Percentiles rank a stretch among this genome's conserved stretches.
Evolutionary conservation across 2,329 filamentous ascomycete species (phyloP).

Genomic region (Fusarium sarcochroum): DNA sequence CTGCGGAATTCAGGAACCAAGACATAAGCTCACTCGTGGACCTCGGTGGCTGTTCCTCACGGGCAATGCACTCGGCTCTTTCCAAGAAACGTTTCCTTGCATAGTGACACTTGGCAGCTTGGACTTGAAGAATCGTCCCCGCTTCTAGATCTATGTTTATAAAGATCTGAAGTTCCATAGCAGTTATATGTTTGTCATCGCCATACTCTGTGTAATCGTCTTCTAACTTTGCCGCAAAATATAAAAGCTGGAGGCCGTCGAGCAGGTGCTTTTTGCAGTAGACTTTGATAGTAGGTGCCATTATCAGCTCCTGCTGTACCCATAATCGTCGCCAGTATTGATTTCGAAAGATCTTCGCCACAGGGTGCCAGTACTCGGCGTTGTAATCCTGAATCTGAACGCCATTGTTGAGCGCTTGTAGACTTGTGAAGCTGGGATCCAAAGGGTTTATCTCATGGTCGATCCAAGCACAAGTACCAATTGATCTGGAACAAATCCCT

Average conservation of each 20-base stretch:
- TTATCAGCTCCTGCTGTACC: constrained; percentile 11
- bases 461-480: constrained; percentile 9
- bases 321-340: constrained; percentile 16
- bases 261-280: constrained; percentile 4
- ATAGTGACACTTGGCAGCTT: not conserved
- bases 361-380: constrained; percentile 12
- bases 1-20: not conserved
- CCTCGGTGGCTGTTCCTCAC: not conserved
- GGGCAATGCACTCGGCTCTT: not conserved
- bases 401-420: constrained; percentile 1
- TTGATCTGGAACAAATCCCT: constrained; percentile 6
- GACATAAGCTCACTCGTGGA: not conserved
- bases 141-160: not conserved
- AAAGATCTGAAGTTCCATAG: not conserved
- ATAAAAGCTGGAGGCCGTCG: not conserved
- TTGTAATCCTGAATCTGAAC: constrained; percentile 1
- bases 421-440: not conserved
- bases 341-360: constrained; percentile 17
- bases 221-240: not conserved
- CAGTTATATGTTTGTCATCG: not conserved
- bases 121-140: not conserved
- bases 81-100: not conserved
- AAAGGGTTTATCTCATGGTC: constrained; percentile 4
- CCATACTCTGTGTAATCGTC: not conserved
- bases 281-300: not conserved